These are phyloP conservation scores for Sisymbrium irio DNA, from an alignment of 345 rosid genomes.

Conservation along the genomic window DNA sequence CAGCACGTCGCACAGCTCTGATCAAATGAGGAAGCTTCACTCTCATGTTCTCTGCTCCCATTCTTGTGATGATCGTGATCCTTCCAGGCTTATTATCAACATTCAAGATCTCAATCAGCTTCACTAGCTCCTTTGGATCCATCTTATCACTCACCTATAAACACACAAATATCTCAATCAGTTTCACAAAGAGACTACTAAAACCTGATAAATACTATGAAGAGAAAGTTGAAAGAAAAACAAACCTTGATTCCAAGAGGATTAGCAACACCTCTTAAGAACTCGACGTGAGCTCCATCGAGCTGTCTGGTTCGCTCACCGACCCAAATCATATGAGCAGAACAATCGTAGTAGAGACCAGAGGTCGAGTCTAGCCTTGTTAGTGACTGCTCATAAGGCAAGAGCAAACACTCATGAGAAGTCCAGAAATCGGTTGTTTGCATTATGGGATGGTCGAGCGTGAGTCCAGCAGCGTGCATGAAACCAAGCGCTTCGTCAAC, in stretches of 20 bases:
- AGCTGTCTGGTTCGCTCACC: constrained; percentile 81
- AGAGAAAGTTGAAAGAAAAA: neutral
- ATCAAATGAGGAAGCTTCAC: constrained; percentile 90
- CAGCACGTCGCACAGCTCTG: constrained; percentile 72
- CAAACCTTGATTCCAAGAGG: constrained; percentile 76
- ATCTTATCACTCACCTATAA: constrained; percentile 88
- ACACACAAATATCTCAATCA: constrained; percentile 12
- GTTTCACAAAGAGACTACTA: neutral
- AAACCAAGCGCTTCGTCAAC: constrained; percentile 83
- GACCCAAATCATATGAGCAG: constrained; percentile 75
- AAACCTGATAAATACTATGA: neutral
- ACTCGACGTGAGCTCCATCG: constrained; percentile 76
- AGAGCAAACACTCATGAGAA: constrained; percentile 71
- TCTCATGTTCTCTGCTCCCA: constrained; percentile 98
- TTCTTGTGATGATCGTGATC: constrained; percentile 78
- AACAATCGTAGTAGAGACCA: constrained; percentile 69
- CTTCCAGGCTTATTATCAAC: constrained; percentile 86
- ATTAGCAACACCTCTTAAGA: constrained; percentile 71
- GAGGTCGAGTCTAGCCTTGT: constrained; percentile 72
- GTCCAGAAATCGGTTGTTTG: constrained; percentile 77
- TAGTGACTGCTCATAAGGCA: constrained; percentile 71
- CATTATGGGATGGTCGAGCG: constrained; percentile 75
- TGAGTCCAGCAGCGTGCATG: constrained; percentile 74
- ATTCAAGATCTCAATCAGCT: constrained; percentile 82
- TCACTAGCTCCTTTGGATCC: constrained; percentile 84